Conservation (phyloP, 2,329 filamentous ascomycete genomes). For the Penicillium sp. region DNA sequence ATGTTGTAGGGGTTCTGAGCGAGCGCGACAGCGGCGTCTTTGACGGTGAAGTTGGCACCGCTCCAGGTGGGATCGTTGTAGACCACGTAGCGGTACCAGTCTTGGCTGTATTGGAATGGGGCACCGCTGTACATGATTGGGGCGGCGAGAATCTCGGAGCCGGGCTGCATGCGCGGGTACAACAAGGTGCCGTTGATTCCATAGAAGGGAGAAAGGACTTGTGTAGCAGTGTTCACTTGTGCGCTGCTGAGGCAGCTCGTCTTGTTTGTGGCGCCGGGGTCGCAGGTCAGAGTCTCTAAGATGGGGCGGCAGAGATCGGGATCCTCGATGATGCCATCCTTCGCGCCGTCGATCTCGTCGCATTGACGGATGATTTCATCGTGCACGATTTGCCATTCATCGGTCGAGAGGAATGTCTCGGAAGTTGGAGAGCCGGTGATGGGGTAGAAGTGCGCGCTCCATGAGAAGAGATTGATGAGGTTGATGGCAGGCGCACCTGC, state of each 20-base stretch:
- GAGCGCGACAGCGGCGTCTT: slow-evolving; percentile 40
- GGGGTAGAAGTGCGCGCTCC: slow-evolving; percentile 46
- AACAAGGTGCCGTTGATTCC: slow-evolving; percentile 32
- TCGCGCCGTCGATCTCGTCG: slow-evolving; percentile 33
- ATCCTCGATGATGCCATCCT: slow-evolving; percentile 42
- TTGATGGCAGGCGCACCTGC: slow-evolving; percentile 47
- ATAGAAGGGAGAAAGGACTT: slow-evolving; percentile 36
- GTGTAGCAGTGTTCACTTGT: slow-evolving; percentile 33
- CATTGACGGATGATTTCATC: slow-evolving; percentile 41
- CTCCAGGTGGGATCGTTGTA: slow-evolving; percentile 45
- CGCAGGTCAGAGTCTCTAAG: slow-evolving; percentile 36
- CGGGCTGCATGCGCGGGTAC: slow-evolving; percentile 40
- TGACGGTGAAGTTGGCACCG: slow-evolving; percentile 39
- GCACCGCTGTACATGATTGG: slow-evolving; percentile 38
- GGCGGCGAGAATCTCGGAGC: slow-evolving; percentile 29
- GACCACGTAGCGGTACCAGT: slow-evolving; percentile 50
- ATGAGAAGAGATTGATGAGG: slow-evolving; percentile 47
- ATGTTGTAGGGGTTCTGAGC: slow-evolving; percentile 51
- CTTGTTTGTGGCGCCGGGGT: slow-evolving; percentile 14
- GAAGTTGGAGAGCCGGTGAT: slow-evolving; percentile 41
- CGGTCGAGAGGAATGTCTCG: slow-evolving; percentile 30
- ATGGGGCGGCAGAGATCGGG: slow-evolving; percentile 37
- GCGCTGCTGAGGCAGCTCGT: slow-evolving; percentile 32
- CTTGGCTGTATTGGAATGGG: slow-evolving; percentile 40
- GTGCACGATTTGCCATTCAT: slow-evolving; percentile 36